Conservation (phyloP, 2,329 filamentous ascomycete species). For the Cordyceps javanica region DNA sequence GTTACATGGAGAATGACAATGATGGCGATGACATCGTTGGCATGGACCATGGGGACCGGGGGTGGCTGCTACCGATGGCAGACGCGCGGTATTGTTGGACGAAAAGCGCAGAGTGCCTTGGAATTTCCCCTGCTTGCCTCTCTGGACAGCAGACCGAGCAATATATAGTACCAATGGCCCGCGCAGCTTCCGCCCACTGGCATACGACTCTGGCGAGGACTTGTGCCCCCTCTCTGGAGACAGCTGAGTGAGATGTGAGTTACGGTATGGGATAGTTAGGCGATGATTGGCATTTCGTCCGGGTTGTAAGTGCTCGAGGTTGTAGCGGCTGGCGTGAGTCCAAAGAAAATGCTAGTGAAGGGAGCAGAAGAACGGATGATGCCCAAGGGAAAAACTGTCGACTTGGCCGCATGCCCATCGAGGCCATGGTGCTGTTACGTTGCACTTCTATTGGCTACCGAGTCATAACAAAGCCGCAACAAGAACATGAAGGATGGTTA, state of each 20-base stretch:
- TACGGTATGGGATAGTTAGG: neutral
- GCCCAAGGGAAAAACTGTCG: neutral
- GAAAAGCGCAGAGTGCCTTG: neutral
- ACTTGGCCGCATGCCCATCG: neutral
- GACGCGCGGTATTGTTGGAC: neutral
- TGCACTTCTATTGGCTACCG: neutral
- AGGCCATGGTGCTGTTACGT: neutral
- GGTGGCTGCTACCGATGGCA: neutral
- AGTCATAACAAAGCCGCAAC: neutral
- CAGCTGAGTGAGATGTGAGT: neutral
- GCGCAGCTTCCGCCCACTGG: neutral
- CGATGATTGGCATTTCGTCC: neutral
- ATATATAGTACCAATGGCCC: neutral
- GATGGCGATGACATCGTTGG: constrained; percentile 1
- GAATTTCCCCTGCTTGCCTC: neutral
- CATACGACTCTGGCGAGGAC: neutral
- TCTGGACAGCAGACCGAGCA: neutral
- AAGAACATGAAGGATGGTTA: neutral
- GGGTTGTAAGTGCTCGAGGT: neutral
- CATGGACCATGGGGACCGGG: neutral
- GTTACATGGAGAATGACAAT: constrained; percentile 2
- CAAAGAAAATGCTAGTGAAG: neutral
- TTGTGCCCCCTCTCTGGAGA: neutral
- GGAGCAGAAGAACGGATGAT: neutral
- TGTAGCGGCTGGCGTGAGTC: neutral